These are phyloP conservation scores for Aristolochia fimbriata DNA, from an alignment of 164 flowering plant genomes.

Conservation along the genomic window DNA sequence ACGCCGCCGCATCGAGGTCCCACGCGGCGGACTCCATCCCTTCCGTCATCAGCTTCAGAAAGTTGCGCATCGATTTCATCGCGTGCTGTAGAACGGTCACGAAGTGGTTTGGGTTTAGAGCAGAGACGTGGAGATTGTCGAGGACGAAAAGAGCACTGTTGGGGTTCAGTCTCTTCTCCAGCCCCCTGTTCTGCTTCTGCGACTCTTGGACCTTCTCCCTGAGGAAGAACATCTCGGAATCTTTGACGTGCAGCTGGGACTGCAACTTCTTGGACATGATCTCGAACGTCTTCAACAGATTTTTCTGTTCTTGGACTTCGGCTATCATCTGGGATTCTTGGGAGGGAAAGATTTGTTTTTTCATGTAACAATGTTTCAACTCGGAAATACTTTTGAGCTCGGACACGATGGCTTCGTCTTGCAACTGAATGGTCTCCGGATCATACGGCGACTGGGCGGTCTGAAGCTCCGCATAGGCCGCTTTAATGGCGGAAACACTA, in stretches of 20 bases:
- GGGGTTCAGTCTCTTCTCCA: conserved; percentile 51
- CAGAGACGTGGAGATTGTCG: conserved; percentile 31
- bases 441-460: conserved; percentile 77
- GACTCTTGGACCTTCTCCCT: conserved; percentile 25
- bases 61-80: conserved; percentile 43
- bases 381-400: conserved; percentile 61
- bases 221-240: conserved; percentile 24
- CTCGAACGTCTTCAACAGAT: conserved; percentile 60
- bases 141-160: conserved; percentile 38
- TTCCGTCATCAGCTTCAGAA: conserved; percentile 49
- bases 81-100: conserved; percentile 35
- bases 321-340: conserved; percentile 59
- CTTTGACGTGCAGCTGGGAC: conserved; percentile 33
- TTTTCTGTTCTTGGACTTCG: conserved; percentile 79
- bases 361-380: conserved; percentile 49
- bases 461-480: conserved; percentile 92
- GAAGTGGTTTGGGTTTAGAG: conserved; percentile 43
- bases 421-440: conserved; percentile 44
- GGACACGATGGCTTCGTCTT: conserved; percentile 60
- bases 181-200: conserved; percentile 19
- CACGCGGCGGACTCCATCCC: conserved; percentile 71
- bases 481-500: conserved; percentile 60
- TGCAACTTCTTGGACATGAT: conserved; percentile 57
- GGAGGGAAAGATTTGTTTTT: conserved; percentile 59
- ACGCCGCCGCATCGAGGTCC: conserved; percentile 55